Evolutionary conservation across 1,284 basidiomycete species (phyloP).

Genomic region (Irpex sp.): DNA sequence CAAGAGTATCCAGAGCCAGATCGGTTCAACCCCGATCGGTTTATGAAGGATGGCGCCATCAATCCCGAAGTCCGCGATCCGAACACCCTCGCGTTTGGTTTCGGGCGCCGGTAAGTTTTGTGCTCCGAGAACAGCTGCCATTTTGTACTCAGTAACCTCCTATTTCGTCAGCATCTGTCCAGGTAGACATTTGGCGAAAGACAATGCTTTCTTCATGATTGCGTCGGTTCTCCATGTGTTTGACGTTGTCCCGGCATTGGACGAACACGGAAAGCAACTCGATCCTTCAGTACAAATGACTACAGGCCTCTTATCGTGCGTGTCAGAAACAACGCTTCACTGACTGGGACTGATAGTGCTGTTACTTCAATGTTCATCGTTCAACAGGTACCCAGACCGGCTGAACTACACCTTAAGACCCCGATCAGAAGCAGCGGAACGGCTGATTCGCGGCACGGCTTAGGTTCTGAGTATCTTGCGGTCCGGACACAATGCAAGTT

Average conservation of each 20-base stretch:
- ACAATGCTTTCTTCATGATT: constrained; percentile 21
- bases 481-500: no score
- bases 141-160: neutral
- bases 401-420: neutral
- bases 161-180: constrained; percentile 8
- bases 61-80: constrained; percentile 13
- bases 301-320: constrained; percentile 5
- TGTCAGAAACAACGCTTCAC: neutral
- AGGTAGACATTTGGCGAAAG: constrained; percentile 24
- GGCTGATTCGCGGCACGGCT: neutral
- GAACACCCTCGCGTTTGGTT: neutral
- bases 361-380: neutral
- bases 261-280: constrained; percentile 20
- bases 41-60: constrained; percentile 10
- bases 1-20: constrained; percentile 19
- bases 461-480: neutral
- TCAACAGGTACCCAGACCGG: neutral
- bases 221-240: constrained; percentile 20
- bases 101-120: constrained; percentile 9
- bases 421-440: neutral
- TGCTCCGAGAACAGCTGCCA: neutral
- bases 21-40: constrained; percentile 23
- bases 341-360: neutral
- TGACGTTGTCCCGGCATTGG: constrained; percentile 19
- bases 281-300: constrained; percentile 13